These are phyloP conservation scores for Jaenimonas drosophilae DNA, from an alignment of 208 protist genomes.

Conservation along the genomic window DNA sequence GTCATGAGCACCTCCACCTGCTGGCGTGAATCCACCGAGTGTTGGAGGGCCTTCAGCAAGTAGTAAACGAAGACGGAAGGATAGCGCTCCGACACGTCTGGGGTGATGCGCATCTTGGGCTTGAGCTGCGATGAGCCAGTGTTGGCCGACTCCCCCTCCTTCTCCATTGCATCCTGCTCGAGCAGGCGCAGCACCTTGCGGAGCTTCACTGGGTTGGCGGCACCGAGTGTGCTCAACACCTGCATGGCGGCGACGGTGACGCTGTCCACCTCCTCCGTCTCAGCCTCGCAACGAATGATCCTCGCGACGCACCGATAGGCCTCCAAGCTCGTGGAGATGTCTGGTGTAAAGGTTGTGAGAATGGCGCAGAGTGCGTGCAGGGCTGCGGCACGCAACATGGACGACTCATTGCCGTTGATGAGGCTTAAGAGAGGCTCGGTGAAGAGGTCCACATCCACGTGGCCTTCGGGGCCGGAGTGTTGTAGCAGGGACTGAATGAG, in stretches of 20 bases:
- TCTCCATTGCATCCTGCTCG: constrained; percentile 66
- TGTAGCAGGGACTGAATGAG: constrained; percentile 68
- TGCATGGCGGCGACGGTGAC: constrained; percentile 63
- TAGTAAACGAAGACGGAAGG: constrained; percentile 77
- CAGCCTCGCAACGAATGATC: constrained; percentile 73
- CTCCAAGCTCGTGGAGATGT: constrained; percentile 31
- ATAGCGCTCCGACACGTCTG: constrained; percentile 64
- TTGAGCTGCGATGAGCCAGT: constrained; percentile 63
- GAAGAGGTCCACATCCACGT: constrained; percentile 40
- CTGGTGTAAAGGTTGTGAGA: constrained; percentile 50
- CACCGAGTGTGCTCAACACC: constrained; percentile 73
- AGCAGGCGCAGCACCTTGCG: constrained; percentile 48
- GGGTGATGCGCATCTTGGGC: constrained; percentile 59
- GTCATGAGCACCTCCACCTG: constrained; percentile 59
- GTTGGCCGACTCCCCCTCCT: constrained; percentile 75
- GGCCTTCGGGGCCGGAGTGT: constrained; percentile 39
- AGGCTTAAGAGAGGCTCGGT: constrained; percentile 51
- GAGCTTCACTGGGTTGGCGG: constrained; percentile 71
- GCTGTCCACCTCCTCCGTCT: constrained; percentile 57
- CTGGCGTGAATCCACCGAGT: constrained; percentile 62
- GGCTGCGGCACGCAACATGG: constrained; percentile 41
- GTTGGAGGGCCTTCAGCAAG: constrained; percentile 70
- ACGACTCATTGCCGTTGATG: constrained; percentile 64
- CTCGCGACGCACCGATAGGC: constrained; percentile 65
- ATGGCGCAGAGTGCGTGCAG: constrained; percentile 70